Evolutionary conservation across 2,329 filamentous ascomycete genomes (phyloP), one percentile per base, ranked within the genome.

Genomic region (Elsinoe batatas): DNA sequence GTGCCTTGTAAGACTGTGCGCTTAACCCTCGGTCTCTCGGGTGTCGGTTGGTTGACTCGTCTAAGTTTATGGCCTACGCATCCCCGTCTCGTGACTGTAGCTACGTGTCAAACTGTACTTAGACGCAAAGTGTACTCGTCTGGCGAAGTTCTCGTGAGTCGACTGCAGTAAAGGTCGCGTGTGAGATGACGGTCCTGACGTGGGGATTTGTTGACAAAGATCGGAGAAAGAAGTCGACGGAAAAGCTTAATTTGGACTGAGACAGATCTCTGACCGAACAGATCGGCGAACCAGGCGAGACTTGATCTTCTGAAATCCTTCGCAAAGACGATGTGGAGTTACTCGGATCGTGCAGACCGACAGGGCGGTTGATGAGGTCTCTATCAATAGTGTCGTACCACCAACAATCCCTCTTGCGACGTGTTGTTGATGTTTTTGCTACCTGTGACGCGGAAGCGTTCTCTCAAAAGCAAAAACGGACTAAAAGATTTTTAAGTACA

Each of bases 141-240:
- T 30, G 26, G 26, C 26, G 26, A 30, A 30, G 26, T 30, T 8
- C 4, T 7, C 26, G 26, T 30, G 26, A 30, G 26, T 30, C 26
- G 8, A 30, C 4, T 7, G 26, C 4, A 30, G 26, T 30, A 7
- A 30, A 30, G 51, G 40, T 55, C 53, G 53, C 53, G 53, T 55
- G 53, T 55, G 18, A 46, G 53, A 47, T 44, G 53, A 46, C 38
- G 33, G 38, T 46, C 12, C 20, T 40, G 53, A 40, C 26, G 53
- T 55, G 53, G 53, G 51, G 53, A 44, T 44, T 55, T 55, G 53
- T 55, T 55, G 53, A 55, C 53, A 55, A 37, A 55, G 38, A 46
- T 46, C 26, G 26, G 53, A 55, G 53, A 36, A 55, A 38, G 35
- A 38, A 22, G 40, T 26, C 26, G 40, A 42, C 20, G 40, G 40